Percentiles rank a stretch among this genome's conserved stretches.
These are phyloP conservation scores for Aegilops umbellulata DNA, from an alignment of 176 grass and related monocot species.

Conservation along the genomic window DNA sequence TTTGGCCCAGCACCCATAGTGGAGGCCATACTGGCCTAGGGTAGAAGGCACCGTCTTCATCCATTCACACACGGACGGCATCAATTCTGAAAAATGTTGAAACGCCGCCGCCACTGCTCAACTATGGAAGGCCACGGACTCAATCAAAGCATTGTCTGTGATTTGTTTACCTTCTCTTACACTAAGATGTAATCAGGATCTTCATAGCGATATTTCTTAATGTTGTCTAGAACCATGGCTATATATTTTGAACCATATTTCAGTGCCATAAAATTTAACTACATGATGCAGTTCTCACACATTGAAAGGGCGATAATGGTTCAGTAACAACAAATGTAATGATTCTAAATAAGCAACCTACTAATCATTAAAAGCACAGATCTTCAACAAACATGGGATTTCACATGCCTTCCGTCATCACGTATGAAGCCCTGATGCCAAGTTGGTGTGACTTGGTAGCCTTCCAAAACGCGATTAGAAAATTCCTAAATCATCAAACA, in stretches of 20 bases:
- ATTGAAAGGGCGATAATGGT: not conserved
- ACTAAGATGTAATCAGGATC: not conserved
- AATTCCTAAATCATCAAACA: slow-evolving; percentile 68
- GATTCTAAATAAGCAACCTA: not conserved
- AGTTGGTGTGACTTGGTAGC: slow-evolving; percentile 88
- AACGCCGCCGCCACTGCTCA: too few relatives aligned
- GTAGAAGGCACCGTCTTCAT: not conserved
- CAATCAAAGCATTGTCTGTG: not conserved
- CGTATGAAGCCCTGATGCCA: slow-evolving; percentile 91
- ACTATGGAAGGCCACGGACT: too few relatives aligned
- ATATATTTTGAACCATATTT: not conserved
- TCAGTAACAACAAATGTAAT: not conserved
- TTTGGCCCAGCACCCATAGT: not conserved
- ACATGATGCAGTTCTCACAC: not conserved
- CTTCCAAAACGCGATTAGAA: slow-evolving; percentile 67
- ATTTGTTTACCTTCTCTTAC: not conserved
- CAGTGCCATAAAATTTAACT: not conserved
- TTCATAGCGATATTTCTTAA: not conserved
- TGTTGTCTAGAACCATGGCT: not conserved
- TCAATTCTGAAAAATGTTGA: too few relatives aligned
- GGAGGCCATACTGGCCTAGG: not conserved
- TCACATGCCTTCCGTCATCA: slow-evolving; percentile 81
- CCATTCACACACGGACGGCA: not conserved
- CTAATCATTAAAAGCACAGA: slow-evolving; percentile 17
- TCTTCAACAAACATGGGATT: slow-evolving; percentile 14